Base-by-base conservation (phyloP, 225 moss, liverwort and hornwort species). In the Antitrichia curtipendula region DNA sequence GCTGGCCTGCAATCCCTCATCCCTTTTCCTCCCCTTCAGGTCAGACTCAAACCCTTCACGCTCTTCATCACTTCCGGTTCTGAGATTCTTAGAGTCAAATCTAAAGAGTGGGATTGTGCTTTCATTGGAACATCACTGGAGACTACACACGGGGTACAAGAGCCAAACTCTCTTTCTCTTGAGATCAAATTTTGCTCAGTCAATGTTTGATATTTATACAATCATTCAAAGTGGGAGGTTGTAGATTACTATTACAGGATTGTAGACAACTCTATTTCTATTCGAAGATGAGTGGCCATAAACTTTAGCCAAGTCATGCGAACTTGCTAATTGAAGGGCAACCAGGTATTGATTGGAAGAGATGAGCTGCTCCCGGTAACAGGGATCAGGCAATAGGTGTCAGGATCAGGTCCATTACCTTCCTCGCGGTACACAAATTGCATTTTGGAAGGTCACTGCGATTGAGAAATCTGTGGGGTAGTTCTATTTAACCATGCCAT, bases 1-100 rank as follows among this genome's bases (percentile, higher is more conserved):
- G 76, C 89, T 60, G 90, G 89, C 25, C 49, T 91, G 41, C 84
- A 86, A 69, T 89, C 91, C 25, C 53, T 86, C 75, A 71, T 81
- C 49, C 74, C 80, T 57, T 41, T 90, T 27, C 88, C 90, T 85
- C 88, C 84, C 38, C 85, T 95, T 69, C 83, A 96, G 94, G 97
- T 96, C 41, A 58, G 59, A n/a, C 47, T 72, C 57, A 36, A 38
- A 41, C n/a, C 68, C 27, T 38, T 60, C 10, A 8, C 24, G 31
- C 45, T 66, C 32, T 81, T 71, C 62, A 29, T 40, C 7, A 50
- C 31, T 18, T 52, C 49, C 52, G 45, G 16, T 79, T 71, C 47
- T 52, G 68, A 58, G n/a, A 31, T 58, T 27, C 49, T 29, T 60
- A 17, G 65, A 27, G 61, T 15, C 62, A n/a, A 75, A 61, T 62